These are phyloP conservation scores for Bipolaris cookei DNA, from an alignment of 2,329 filamentous ascomycete species.

Conservation along the genomic window DNA sequence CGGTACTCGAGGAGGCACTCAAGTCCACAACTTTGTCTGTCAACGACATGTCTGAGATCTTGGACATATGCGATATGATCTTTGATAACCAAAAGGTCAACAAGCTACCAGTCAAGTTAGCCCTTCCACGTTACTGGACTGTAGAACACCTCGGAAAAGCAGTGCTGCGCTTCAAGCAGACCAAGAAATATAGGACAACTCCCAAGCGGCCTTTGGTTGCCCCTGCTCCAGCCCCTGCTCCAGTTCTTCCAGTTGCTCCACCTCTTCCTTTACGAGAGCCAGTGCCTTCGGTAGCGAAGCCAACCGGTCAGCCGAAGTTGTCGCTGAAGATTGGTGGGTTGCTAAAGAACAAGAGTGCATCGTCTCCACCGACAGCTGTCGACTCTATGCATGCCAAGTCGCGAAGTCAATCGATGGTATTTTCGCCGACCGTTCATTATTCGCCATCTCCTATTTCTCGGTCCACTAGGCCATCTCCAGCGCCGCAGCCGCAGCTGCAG, in stretches of 20 bases:
- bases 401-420: slow-evolving; percentile 20
- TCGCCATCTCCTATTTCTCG: slow-evolving; percentile 24
- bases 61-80: slow-evolving; percentile 63
- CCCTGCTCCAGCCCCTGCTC: neutral
- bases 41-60: slow-evolving; percentile 62
- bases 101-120: slow-evolving; percentile 57
- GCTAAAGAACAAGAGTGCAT: slow-evolving; percentile 18
- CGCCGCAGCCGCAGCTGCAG: slow-evolving; percentile 1
- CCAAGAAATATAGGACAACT: slow-evolving; percentile 29
- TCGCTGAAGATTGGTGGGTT: slow-evolving; percentile 33
- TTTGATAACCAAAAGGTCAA: slow-evolving; percentile 58
- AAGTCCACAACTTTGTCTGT: slow-evolving; percentile 57
- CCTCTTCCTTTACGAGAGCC: slow-evolving; percentile 15
- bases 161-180: slow-evolving; percentile 40
- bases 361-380: slow-evolving; percentile 23
- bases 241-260: slow-evolving; percentile 12
- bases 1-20: slow-evolving; percentile 64
- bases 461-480: slow-evolving; percentile 27
- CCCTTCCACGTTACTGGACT: slow-evolving; percentile 64
- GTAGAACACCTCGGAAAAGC: slow-evolving; percentile 60
- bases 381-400: slow-evolving; percentile 15
- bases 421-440: slow-evolving; percentile 26
- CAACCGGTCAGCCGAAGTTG: slow-evolving; percentile 20
- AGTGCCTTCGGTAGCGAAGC: slow-evolving; percentile 10
- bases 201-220: slow-evolving; percentile 15